Conservation (phyloP, 2,329 filamentous ascomycete genomes). For the Calonectria multiphialidica region DNA sequence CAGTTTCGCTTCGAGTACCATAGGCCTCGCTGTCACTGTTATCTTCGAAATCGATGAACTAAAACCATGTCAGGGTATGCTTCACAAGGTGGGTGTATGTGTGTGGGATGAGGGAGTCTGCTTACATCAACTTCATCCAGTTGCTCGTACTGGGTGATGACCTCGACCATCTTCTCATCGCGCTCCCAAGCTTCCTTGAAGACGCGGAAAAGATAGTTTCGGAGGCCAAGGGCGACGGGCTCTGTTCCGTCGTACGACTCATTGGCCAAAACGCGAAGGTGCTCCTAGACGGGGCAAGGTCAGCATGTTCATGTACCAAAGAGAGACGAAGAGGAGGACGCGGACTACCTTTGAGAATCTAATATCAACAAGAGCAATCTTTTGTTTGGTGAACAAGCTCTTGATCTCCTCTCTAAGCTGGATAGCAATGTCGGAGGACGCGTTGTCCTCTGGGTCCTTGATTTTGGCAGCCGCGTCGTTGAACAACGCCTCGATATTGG, state of each 20-base stretch:
- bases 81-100: too few species aligned
- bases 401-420: not conserved
- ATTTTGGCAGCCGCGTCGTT: not conserved
- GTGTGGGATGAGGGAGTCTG: not conserved
- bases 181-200: not conserved
- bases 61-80: not conserved
- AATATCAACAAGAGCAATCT: not conserved
- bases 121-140: not conserved
- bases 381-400: not conserved
- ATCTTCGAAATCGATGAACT: not conserved
- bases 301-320: not conserved
- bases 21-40: not conserved
- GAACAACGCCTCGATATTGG: not conserved
- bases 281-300: not conserved
- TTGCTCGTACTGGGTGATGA: not conserved
- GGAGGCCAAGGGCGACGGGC: not conserved
- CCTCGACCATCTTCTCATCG: not conserved
- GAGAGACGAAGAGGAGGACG: not conserved
- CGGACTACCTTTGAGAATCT: not conserved
- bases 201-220: not conserved
- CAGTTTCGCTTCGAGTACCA: not conserved
- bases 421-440: not conserved
- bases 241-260: not conserved
- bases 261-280: not conserved
- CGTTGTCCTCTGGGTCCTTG: not conserved